Conservation (phyloP, 2,329 filamentous ascomycete species). For the Coniochaeta ligniaria region DNA sequence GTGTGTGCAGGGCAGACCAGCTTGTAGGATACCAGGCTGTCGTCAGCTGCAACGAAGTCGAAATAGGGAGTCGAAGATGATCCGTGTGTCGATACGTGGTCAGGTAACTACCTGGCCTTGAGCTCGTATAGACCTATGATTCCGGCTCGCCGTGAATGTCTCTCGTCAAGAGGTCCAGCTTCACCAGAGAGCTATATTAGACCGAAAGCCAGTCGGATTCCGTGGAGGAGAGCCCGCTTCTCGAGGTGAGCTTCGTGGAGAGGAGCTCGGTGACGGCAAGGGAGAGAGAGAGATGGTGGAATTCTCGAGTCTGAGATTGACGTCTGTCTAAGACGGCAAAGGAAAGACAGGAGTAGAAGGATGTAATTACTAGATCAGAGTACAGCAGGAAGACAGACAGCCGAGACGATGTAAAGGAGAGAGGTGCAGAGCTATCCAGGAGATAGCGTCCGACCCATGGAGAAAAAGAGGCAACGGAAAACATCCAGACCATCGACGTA, state of each 20-base stretch:
- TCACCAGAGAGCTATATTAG: not conserved
- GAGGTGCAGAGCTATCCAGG: not conserved
- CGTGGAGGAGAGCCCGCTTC: not conserved
- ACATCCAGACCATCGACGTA: constrained; percentile 1
- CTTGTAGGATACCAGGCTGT: not conserved
- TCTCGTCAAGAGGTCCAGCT: not conserved
- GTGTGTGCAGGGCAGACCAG: not conserved
- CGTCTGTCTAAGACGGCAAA: not conserved
- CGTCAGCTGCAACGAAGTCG: not conserved
- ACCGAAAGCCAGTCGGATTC: not conserved
- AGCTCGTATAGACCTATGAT: no score
- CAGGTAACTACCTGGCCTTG: not conserved
- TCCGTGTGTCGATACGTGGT: no score
- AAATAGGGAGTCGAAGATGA: not conserved
- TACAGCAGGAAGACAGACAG: not conserved
- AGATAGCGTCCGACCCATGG: not conserved
- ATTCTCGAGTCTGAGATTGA: not conserved
- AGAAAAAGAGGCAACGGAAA: not conserved
- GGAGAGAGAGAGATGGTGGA: not conserved
- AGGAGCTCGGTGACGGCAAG: not conserved
- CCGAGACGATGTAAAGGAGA: not conserved
- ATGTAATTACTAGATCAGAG: not conserved
- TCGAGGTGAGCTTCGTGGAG: not conserved
- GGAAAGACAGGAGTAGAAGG: not conserved
- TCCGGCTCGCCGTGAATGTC: no score